Evolutionary conservation across 805 yeast species (phyloP).

Genomic region (Pichia nanzhaoensis): DNA sequence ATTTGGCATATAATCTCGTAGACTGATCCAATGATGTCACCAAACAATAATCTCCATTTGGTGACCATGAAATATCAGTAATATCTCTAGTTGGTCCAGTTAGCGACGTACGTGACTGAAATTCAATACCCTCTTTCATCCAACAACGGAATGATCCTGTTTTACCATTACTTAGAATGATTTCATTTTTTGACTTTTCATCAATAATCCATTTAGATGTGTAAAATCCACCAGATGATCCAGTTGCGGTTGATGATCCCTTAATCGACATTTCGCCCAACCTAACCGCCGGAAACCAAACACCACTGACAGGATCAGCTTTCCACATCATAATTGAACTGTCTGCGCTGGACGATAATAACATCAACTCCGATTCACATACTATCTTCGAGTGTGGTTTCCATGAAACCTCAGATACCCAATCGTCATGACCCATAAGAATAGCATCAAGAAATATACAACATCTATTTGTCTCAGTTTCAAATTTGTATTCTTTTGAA

Average conservation of each 20-base stretch:
- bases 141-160: conserved; percentile 92
- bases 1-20: conserved; percentile 71
- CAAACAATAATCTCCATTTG: conserved; percentile 56
- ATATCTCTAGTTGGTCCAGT: conserved; percentile 73
- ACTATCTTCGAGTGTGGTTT: conserved; percentile 44
- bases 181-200: conserved; percentile 30
- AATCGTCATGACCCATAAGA: conserved; percentile 96
- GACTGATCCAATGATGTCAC: conserved; percentile 91
- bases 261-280: conserved; percentile 90
- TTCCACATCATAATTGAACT: conserved; percentile 92
- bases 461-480: conserved; percentile 30
- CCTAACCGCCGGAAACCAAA: conserved; percentile 78
- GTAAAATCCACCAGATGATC: conserved; percentile 72
- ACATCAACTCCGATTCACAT: conserved; percentile 34
- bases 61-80: conserved; percentile 76
- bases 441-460: conserved; percentile 83
- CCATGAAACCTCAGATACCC: conserved; percentile 88
- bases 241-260: conserved; percentile 98
- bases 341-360: conserved; percentile 87
- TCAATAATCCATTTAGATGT: conserved; percentile 60
- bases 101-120: conserved; percentile 42
- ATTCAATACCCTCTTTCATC: conserved; percentile 27
- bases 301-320: conserved; percentile 77
- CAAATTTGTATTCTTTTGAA: conserved; percentile 66
- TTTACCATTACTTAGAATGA: conserved; percentile 75